phyloP scores from a whole-genome alignment of 2,329 filamentous ascomycete species.

The Pestalotiopsis sp. region DNA sequence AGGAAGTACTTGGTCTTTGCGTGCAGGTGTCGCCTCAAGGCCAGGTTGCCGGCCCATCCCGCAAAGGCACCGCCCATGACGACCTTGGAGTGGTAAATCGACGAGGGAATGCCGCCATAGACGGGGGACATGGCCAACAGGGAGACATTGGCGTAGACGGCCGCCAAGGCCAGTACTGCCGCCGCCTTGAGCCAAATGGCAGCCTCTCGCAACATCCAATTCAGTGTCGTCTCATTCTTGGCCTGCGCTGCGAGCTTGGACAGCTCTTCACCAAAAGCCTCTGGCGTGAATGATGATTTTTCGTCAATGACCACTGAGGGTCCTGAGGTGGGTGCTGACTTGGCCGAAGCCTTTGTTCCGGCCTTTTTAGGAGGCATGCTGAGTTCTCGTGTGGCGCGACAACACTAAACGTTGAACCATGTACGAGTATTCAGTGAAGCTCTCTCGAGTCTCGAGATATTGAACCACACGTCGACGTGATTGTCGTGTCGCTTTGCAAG shows the following conservation, averaged over 20 bases:
- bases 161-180: constrained; percentile 58
- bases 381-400: background rate
- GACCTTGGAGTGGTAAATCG: constrained; percentile 70
- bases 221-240: constrained; percentile 33
- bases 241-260: constrained; percentile 46
- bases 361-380: constrained; percentile 31
- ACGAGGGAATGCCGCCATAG: constrained; percentile 82
- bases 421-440: background rate
- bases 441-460: background rate
- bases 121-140: constrained; percentile 81
- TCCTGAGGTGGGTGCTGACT: constrained; percentile 16
- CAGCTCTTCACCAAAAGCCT: constrained; percentile 58
- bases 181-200: constrained; percentile 43
- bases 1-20: constrained; percentile 56
- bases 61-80: constrained; percentile 68
- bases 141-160: constrained; percentile 69
- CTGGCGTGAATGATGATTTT: constrained; percentile 46
- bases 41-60: constrained; percentile 71
- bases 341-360: constrained; percentile 25
- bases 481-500: background rate
- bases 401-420: background rate
- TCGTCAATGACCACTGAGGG: constrained; percentile 23
- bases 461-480: background rate
- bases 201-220: constrained; percentile 38
- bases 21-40: constrained; percentile 52